These are phyloP conservation scores for Gossypium turneri DNA, from an alignment of 345 rosid genomes.

Conservation along the genomic window DNA sequence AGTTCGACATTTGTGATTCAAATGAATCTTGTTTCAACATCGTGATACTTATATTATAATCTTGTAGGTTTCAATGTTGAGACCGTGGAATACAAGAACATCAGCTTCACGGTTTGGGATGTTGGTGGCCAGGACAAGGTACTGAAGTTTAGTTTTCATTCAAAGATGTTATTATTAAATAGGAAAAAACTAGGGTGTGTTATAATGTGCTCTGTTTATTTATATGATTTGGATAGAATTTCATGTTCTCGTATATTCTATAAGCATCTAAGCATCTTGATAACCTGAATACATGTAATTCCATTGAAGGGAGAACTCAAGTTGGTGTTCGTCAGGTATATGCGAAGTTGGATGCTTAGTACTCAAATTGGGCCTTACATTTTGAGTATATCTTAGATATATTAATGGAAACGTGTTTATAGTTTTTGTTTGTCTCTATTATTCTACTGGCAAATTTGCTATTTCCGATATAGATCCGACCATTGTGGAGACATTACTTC, in stretches of 20 bases:
- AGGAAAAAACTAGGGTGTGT: background rate
- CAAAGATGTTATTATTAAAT: background rate
- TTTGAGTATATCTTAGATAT: background rate
- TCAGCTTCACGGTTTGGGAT: constrained; percentile 71
- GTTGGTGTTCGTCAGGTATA: background rate
- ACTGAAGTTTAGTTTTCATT: background rate
- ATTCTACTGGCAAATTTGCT: background rate
- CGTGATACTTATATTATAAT: background rate
- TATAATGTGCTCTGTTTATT: background rate
- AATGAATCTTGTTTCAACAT: background rate
- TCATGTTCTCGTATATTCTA: background rate
- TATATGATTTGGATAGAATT: background rate
- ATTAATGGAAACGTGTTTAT: background rate
- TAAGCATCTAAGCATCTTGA: background rate
- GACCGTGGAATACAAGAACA: constrained; percentile 65
- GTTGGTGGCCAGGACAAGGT: constrained; percentile 73
- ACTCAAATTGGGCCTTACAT: background rate
- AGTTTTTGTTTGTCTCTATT: background rate
- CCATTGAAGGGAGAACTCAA: background rate
- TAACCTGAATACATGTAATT: background rate
- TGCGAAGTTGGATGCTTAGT: background rate
- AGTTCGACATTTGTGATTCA: background rate
- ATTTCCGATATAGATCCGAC: constrained; percentile 49
- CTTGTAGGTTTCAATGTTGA: constrained; percentile 54
- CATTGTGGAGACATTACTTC: constrained; percentile 80